Evolutionary conservation across 1,284 basidiomycete genomes (phyloP), one percentile per base, ranked within the genome.

Genomic region (Cryptococcus sp.): DNA sequence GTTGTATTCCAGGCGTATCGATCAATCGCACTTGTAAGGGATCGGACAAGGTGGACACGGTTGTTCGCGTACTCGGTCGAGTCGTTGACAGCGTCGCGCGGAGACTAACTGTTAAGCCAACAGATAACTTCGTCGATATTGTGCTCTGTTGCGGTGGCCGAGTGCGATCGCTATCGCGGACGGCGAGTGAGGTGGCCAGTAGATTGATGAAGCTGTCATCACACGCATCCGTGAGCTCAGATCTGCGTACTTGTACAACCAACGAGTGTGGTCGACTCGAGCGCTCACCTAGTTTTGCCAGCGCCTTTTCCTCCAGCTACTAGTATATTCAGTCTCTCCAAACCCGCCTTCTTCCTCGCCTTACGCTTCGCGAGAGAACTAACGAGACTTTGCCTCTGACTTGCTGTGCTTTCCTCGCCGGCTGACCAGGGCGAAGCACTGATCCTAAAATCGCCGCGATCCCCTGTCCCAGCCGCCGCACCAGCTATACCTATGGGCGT

Each of bases 1-100:
- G 44, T n/a, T 67, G 65, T 5, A 77, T 62, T 17, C 75, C 75
- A 1, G 75, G 75, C 13, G 75, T 75, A 58, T 77, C 75, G 59
- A 76, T 67, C 22, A 72, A 11, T 2, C 65, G 56, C 10, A 70
- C 61, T 11, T 61, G 47, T 3, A 55, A 51, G 19, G 59, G 55
- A n/a, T 72, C 69, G 20, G 59, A 53, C 11, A 52, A 39, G 5
- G 50, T 38, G 55, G 58, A 29, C 41, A 60, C 15, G 57, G 23
- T 29, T 29, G 51, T 46, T 49, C 59, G 47, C 17, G 55, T 38
- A 7, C 34, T 26, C 1, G 40, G 52, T 23, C n/a, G 23, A 17
- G 20, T 46, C 6, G 59, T 58, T n/a, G 56, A 13, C 29, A 10
- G 29, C 29, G 26, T 29, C 10, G 26, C 26, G 26, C 26, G 26